These are phyloP conservation scores for Aspergillus quadrilineatus DNA, from an alignment of 2,329 filamentous ascomycete genomes.

Conservation along the genomic window DNA sequence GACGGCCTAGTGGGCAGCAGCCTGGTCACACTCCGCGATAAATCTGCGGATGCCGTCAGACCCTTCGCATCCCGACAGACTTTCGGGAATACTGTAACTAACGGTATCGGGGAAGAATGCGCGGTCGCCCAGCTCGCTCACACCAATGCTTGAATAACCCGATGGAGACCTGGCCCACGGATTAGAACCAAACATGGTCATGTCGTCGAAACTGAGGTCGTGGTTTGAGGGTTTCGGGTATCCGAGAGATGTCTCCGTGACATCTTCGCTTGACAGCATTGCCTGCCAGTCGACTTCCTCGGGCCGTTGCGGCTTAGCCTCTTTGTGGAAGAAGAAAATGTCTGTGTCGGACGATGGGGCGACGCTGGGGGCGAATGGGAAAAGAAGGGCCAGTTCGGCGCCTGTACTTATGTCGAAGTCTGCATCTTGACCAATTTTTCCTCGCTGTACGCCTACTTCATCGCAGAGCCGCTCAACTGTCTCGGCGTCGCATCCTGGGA, in stretches of 20 bases:
- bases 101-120: constrained; percentile 41
- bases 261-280: constrained; percentile 52
- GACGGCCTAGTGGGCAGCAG: constrained; percentile 25
- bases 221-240: constrained; percentile 27
- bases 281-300: constrained; percentile 56
- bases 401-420: constrained; percentile 69
- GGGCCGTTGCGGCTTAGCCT: constrained; percentile 32
- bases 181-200: constrained; percentile 49
- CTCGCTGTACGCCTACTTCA: constrained; percentile 80
- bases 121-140: constrained; percentile 50
- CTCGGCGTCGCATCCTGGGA: constrained; percentile 83
- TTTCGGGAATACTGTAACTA: constrained; percentile 35
- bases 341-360: constrained; percentile 45
- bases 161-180: constrained; percentile 56
- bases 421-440: constrained; percentile 74
- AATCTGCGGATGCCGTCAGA: constrained; percentile 66
- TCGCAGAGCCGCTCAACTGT: constrained; percentile 81
- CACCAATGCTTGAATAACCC: constrained; percentile 58
- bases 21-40: constrained; percentile 62
- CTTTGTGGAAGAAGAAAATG: constrained; percentile 45
- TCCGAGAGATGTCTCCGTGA: constrained; percentile 25
- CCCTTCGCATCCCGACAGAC: constrained; percentile 58
- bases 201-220: constrained; percentile 41
- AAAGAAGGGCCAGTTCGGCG: constrained; percentile 72
- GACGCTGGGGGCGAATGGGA: constrained; percentile 76